These are phyloP conservation scores for Fusarium tjaetaba DNA, from an alignment of 2,329 filamentous ascomycete species.

Conservation along the genomic window DNA sequence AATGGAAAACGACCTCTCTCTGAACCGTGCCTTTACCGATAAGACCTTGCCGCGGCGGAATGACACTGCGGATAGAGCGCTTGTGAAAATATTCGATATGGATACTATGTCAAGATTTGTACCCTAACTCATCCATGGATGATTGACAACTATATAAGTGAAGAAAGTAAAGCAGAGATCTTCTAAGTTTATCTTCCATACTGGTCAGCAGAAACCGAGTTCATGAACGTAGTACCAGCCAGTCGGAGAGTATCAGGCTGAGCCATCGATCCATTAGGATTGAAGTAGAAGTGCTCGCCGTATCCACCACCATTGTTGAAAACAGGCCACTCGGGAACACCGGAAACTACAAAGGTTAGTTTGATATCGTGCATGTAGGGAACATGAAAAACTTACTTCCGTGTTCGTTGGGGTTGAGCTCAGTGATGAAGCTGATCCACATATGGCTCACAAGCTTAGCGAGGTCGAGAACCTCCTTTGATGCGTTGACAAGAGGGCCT, in stretches of 20 bases:
- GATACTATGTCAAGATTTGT: not conserved
- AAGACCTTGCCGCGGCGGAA: not conserved
- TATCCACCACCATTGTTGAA: constrained; percentile 32
- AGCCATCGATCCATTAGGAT: constrained; percentile 27
- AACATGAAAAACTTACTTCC: constrained; percentile 10
- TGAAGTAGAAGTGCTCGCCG: constrained; percentile 37
- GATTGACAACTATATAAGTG: not conserved
- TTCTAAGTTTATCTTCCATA: constrained; percentile 16
- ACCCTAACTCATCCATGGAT: not conserved
- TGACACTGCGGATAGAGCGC: not conserved
- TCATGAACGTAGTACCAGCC: constrained; percentile 33
- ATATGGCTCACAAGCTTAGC: constrained; percentile 53
- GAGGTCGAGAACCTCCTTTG: constrained; percentile 49
- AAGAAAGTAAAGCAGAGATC: not conserved
- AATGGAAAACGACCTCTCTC: not conserved
- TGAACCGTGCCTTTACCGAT: not conserved
- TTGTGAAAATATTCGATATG: not conserved
- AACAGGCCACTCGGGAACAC: constrained; percentile 28
- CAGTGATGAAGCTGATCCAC: constrained; percentile 53
- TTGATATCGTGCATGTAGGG: accelerated
- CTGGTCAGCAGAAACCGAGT: constrained; percentile 27
- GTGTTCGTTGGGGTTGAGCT: constrained; percentile 51
- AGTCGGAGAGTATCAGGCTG: constrained; percentile 35
- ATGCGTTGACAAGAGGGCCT: constrained; percentile 53
- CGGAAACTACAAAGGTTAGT: constrained; percentile 14